Conservation (phyloP, 345 rosid species). For the Salix arbutifolia region DNA sequence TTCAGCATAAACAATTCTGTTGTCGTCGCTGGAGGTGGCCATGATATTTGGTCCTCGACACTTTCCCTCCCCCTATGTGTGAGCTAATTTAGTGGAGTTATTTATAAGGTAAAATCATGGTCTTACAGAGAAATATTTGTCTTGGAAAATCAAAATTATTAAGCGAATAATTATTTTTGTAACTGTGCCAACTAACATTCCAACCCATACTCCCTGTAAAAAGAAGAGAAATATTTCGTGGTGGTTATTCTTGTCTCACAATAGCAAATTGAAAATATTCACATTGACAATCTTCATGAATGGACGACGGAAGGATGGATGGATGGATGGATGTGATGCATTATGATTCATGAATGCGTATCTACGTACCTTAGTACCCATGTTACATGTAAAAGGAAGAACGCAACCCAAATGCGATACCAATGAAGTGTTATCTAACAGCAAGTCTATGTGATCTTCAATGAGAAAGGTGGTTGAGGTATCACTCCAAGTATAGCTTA, state of each 20-base stretch:
- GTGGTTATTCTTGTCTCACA: too few species aligned
- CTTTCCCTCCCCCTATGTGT: too few species aligned
- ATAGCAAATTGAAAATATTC: not conserved
- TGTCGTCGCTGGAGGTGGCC: not conserved
- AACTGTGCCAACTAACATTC: slow-evolving; percentile 55
- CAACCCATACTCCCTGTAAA: slow-evolving; percentile 62
- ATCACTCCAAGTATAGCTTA: too few species aligned
- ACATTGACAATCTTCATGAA: too few species aligned
- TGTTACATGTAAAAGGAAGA: slow-evolving; percentile 48
- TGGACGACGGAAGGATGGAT: too few species aligned
- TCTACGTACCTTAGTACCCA: slow-evolving; percentile 44
- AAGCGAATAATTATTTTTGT: not conserved
- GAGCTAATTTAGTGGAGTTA: not conserved
- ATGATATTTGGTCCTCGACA: not conserved
- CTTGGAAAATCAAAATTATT: too few species aligned
- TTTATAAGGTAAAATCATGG: too few species aligned
- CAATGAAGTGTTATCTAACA: not conserved
- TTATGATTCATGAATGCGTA: too few species aligned
- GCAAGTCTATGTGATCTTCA: not conserved
- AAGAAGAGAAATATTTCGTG: too few species aligned
- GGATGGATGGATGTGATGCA: too few species aligned
- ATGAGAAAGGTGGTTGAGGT: too few species aligned
- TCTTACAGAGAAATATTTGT: too few species aligned
- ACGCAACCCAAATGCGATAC: slow-evolving; percentile 33
- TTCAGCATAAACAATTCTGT: not conserved